phyloP scores from a whole-genome alignment of 345 rosid genomes.

The Corymbia maculata region DNA sequence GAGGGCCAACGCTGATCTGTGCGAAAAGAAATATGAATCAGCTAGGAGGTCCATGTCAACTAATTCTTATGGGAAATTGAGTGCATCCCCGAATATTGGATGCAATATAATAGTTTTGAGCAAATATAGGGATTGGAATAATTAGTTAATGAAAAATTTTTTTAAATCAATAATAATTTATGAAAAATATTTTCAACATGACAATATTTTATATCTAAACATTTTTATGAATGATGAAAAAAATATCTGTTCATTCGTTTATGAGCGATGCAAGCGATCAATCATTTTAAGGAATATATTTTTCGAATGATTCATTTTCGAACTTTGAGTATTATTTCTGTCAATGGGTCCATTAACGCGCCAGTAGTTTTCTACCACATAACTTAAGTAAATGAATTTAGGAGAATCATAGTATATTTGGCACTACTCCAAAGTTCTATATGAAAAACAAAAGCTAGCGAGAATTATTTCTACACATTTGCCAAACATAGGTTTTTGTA shows the following conservation, averaged over 20 bases:
- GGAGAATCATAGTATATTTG: background rate
- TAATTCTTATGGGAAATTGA: background rate
- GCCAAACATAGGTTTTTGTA: background rate
- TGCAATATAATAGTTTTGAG: background rate
- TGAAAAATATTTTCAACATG: background rate
- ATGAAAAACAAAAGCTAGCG: background rate
- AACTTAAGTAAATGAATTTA: no score
- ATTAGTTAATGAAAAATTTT: background rate
- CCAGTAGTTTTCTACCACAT: no score
- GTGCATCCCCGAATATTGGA: background rate
- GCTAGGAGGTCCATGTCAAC: background rate
- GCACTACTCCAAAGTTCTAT: background rate
- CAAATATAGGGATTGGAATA: background rate
- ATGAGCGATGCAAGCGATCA: background rate
- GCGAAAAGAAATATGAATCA: background rate
- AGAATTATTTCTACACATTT: background rate
- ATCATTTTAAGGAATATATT: no score
- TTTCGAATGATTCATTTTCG: no score
- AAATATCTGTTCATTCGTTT: fast-evolving
- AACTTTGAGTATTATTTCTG: no score
- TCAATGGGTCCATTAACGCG: no score
- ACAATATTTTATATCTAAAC: background rate
- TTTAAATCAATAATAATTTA: no score
- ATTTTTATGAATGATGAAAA: background rate
- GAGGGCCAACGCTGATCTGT: background rate